phyloP scores from a whole-genome alignment of 106 monocot species.

The Gastrodia elata region DNA sequence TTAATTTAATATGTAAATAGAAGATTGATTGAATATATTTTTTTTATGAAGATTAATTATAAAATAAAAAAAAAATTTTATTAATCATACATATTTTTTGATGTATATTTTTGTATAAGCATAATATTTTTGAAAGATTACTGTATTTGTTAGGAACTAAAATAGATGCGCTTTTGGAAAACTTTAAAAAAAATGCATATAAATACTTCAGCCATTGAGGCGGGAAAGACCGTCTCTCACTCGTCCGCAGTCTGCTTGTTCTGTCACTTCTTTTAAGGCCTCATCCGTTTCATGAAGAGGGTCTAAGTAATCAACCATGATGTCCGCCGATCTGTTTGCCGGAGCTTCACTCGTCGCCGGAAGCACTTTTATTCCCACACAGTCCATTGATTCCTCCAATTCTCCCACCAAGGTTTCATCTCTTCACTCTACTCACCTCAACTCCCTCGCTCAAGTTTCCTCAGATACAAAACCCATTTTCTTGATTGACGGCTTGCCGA shows the following conservation, averaged over 20 bases:
- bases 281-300: not conserved
- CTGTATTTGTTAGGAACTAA: no score
- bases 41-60: no score
- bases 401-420: conserved; percentile 31
- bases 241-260: no score
- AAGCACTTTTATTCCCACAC: conserved; percentile 23
- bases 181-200: no score
- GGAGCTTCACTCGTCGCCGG: conserved; percentile 24
- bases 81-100: no score
- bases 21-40: no score
- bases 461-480: not conserved
- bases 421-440: not conserved
- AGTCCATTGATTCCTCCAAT: conserved; percentile 16
- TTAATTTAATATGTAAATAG: no score
- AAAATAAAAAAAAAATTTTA: no score
- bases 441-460: conserved; percentile 16
- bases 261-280: not conserved
- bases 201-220: not conserved
- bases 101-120: no score
- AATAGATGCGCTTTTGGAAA: no score
- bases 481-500: not conserved
- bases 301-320: not conserved
- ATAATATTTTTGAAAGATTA: no score
- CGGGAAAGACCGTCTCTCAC: not conserved
- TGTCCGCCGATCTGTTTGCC: conserved; percentile 9